Percentiles rank a stretch among this genome's conserved stretches.
Evolutionary conservation across 495 filamentous ascomycete genomes (phyloP).

Genomic region (Clavariopsis aquatica): DNA sequence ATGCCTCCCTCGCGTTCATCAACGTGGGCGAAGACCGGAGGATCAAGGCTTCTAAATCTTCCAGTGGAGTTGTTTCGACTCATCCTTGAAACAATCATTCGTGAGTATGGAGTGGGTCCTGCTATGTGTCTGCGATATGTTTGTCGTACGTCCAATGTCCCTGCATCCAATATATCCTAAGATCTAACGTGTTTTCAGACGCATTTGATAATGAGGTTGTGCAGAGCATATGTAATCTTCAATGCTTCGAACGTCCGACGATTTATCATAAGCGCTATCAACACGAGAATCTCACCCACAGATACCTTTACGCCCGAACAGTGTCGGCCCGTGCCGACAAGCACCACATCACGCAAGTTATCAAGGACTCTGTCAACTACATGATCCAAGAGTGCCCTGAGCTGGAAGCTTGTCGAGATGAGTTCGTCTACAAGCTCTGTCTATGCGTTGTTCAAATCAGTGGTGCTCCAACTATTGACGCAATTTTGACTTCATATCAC

Average conservation of each 20-base stretch:
- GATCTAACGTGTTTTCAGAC: background rate
- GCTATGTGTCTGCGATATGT: constrained; percentile 8
- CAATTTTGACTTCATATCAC: background rate
- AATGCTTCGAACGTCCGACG: background rate
- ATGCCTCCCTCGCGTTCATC: background rate
- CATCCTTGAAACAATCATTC: background rate
- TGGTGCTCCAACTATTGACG: background rate
- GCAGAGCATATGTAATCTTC: background rate
- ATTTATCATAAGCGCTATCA: background rate
- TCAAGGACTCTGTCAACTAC: background rate
- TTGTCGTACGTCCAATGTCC: background rate
- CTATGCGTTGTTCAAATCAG: background rate
- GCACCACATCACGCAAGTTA: constrained; percentile 1
- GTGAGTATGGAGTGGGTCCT: background rate
- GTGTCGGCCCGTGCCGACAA: background rate
- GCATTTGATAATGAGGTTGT: background rate
- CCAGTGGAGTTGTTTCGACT: background rate
- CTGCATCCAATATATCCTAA: background rate
- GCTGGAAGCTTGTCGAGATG: background rate
- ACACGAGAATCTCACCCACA: background rate
- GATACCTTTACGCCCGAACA: background rate
- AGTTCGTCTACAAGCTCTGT: background rate
- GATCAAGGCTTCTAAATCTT: background rate
- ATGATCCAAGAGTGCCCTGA: constrained; percentile 10
- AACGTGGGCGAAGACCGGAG: background rate